Percentiles rank a stretch among this genome's conserved stretches.
Evolutionary conservation across 441 rosid genomes (phyloP).

Genomic region (Pelargonium cotyledonis): DNA sequence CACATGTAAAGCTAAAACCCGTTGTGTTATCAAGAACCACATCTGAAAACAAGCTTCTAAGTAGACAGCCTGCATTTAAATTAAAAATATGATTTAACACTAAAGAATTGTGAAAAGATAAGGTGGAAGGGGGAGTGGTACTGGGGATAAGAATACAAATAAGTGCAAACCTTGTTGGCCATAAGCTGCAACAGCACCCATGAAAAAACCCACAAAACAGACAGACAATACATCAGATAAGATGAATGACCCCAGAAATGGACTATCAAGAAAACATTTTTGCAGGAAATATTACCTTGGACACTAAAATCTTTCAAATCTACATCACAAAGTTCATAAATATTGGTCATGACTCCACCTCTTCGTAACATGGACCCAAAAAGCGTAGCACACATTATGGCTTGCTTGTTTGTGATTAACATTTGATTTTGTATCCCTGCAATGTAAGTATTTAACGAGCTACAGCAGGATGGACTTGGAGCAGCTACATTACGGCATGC

Average conservation of each 20-base stretch:
- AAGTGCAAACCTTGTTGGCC: conserved; percentile 26
- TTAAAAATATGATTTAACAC: conserved; percentile 12
- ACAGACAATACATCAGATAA: background rate
- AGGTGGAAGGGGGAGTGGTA: background rate
- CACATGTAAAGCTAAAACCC: conserved; percentile 89
- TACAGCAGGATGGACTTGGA: conserved; percentile 89
- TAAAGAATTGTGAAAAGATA: background rate
- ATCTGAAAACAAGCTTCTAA: conserved; percentile 78
- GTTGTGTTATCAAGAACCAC: conserved; percentile 73
- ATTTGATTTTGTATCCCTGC: conserved; percentile 81
- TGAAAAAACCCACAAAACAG: background rate
- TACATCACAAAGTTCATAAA: conserved; percentile 89
- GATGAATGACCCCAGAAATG: background rate
- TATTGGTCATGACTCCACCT: conserved; percentile 83
- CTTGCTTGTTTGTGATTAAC: conserved; percentile 93
- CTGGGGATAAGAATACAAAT: background rate
- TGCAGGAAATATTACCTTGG: conserved; percentile 50
- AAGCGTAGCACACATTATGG: conserved; percentile 78
- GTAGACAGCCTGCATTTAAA: conserved; percentile 63
- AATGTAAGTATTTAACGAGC: conserved; percentile 77
- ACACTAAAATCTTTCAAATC: conserved; percentile 96
- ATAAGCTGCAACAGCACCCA: conserved; percentile 1
- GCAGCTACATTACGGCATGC: conserved; percentile 84
- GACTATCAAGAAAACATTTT: background rate
- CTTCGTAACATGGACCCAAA: conserved; percentile 76